A percentile compares a stretch with the other conserved stretches of the same genome.
Conservation (phyloP, 192 early-diverging fungal genomes). For the Ambispora gerdemannii region DNA sequence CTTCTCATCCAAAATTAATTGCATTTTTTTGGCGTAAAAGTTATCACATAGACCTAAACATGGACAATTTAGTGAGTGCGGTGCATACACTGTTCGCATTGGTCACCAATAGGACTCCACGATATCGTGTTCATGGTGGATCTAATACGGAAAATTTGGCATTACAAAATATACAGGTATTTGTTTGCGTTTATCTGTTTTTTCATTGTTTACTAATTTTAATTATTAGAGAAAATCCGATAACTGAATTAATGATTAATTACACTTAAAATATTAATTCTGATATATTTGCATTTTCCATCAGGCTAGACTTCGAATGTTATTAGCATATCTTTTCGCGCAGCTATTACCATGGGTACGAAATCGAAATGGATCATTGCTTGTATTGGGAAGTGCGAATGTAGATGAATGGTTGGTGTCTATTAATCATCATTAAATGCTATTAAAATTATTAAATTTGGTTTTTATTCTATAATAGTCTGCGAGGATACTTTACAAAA, state of each 20-base stretch:
- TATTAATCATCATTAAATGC: neutral
- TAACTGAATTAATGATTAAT: neutral
- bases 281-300: neutral
- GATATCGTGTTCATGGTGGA: slow-evolving; percentile 84
- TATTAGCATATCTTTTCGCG: slow-evolving; percentile 91
- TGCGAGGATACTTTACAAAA: slow-evolving; percentile 97
- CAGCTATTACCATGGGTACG: slow-evolving; percentile 92
- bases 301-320: slow-evolving; percentile 90
- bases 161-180: slow-evolving; percentile 90
- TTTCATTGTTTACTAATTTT: neutral
- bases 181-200: neutral
- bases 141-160: slow-evolving; percentile 85
- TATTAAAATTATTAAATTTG: neutral
- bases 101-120: slow-evolving; percentile 71
- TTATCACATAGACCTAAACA: slow-evolving; percentile 87
- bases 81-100: slow-evolving; percentile 72
- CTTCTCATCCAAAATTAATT: neutral
- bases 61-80: slow-evolving; percentile 77
- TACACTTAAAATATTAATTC: neutral
- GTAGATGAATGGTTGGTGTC: slow-evolving; percentile 84
- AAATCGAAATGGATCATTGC: slow-evolving; percentile 59
- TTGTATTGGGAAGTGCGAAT: slow-evolving; percentile 95
- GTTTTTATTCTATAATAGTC: slow-evolving; percentile 37
- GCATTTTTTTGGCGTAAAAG: slow-evolving; percentile 40
- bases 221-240: no score